Base-by-base conservation (phyloP, 106 monocot species). In the Platanthera guangdongensis region DNA sequence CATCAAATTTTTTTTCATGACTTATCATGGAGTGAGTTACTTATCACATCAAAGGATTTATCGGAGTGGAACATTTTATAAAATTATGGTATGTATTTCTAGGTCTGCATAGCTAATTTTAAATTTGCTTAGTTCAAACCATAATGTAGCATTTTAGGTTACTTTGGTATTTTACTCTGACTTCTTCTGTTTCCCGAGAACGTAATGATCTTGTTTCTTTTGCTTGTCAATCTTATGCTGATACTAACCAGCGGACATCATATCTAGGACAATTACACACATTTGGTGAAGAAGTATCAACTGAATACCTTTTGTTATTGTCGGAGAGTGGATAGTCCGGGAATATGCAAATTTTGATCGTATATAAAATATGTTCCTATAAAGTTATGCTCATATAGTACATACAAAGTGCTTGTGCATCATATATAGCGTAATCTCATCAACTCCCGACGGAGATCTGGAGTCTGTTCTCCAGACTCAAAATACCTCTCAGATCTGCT, bases 1-100 rank as follows among this genome's bases (percentile, higher is more conserved):
- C 5, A 84, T 95, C 60, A 80, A 83, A 77, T 84, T 57, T 8
- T 95, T 95, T 71, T 95, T 95, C 80, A 69, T 65, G 57, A 92
- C 88, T 45, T 92, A 95, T 82, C 90, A 95, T 88, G 85, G 83
- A 55, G 80, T 84, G n/a, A 92, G 85, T 80, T 95, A 95, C 77
- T 81, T 95, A 50, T 88, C 92, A 51, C 95, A 95, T 88, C 95
- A 90, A 79, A 82, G 90, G 77, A 83, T 95, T 65, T 85, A 86
- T 77, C 81, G 84, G 63, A 74, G 71, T 72, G 95, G 95, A 48
- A 88, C 83, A 82, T 48, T 92, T 53, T 86, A 90, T 39, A 88
- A 79, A 80, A 22, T 95, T 79, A 79, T 95, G 84, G 95, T 95
- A 51, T 47, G 51, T 72, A 9, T 3, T 72, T 72, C 50, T 51